Evolutionary conservation across 768 basidiomycete genomes (phyloP).

Genomic region (Solioccasus polychromus): DNA sequence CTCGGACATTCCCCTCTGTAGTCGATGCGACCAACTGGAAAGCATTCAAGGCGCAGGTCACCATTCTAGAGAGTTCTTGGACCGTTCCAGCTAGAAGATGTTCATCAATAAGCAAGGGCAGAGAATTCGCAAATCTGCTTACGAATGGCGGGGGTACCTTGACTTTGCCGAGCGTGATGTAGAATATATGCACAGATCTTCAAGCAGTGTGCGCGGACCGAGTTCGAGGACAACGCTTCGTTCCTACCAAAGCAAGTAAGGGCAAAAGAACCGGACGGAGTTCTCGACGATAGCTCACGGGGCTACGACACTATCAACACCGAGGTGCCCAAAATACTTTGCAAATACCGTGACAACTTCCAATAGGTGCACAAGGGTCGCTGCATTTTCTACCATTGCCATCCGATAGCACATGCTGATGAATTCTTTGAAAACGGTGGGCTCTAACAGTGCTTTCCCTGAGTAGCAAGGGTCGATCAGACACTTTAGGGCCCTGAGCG

Average conservation of each 20-base stretch:
- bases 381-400: constrained; percentile 80
- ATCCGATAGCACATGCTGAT: constrained; percentile 85
- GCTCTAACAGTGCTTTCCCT: constrained; percentile 77
- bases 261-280: background rate
- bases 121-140: constrained; percentile 4
- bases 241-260: constrained; percentile 11
- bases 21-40: constrained; percentile 58
- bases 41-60: constrained; percentile 59
- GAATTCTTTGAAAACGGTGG: constrained; percentile 86
- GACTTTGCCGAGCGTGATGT: constrained; percentile 63
- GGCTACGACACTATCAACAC: constrained; percentile 17
- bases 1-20: constrained; percentile 53
- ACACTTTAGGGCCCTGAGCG: constrained; percentile 72
- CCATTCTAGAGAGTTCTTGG: constrained; percentile 59
- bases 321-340: constrained; percentile 31
- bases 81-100: constrained; percentile 38
- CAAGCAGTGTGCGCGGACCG: constrained; percentile 62
- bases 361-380: constrained; percentile 67
- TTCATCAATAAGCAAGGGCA: constrained; percentile 10
- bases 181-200: constrained; percentile 81
- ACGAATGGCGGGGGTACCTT: constrained; percentile 54
- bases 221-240: constrained; percentile 34
- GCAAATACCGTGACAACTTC: constrained; percentile 66
- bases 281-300: constrained; percentile 15
- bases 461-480: constrained; percentile 80